Conservation (phyloP, 805 yeast genomes). For the Wickerhamomyces bisporus region DNA sequence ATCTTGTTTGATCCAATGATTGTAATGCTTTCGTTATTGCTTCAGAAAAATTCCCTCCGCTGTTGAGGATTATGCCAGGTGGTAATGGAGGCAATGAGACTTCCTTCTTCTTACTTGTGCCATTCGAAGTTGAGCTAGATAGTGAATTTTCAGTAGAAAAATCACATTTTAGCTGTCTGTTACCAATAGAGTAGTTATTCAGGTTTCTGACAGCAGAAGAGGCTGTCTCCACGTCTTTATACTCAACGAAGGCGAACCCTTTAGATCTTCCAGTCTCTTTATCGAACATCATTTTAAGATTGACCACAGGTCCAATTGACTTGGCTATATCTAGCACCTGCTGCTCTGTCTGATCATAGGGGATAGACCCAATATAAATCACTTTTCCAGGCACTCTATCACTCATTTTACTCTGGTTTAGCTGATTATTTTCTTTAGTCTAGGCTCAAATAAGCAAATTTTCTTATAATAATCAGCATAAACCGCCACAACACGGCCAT, state of each 20-base stretch:
- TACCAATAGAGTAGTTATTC: constrained; percentile 72
- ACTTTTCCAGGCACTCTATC: constrained; percentile 31
- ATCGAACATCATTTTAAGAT: constrained; percentile 74
- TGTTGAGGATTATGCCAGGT: constrained; percentile 41
- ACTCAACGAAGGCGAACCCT: constrained; percentile 87
- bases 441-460: too few species aligned
- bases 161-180: constrained; percentile 67
- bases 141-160: constrained; percentile 50
- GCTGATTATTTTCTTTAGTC: neutral
- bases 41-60: constrained; percentile 23
- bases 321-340: constrained; percentile 82
- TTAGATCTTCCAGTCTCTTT: constrained; percentile 85
- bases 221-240: constrained; percentile 74
- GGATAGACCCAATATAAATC: constrained; percentile 81
- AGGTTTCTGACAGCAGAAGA: constrained; percentile 86
- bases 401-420: neutral
- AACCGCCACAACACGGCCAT: too few species aligned
- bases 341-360: constrained; percentile 90
- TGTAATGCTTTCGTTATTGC: constrained; percentile 43
- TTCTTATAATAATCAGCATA: too few species aligned
- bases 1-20: constrained; percentile 41
- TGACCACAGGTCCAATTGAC: constrained; percentile 84
- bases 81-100: constrained; percentile 47
- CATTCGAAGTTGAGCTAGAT: constrained; percentile 2
- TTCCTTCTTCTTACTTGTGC: constrained; percentile 15